A percentile compares a stretch with the other conserved stretches of the same genome.
phyloP scores from a whole-genome alignment of 768 basidiomycete genomes.

The Mycena vulgaris region DNA sequence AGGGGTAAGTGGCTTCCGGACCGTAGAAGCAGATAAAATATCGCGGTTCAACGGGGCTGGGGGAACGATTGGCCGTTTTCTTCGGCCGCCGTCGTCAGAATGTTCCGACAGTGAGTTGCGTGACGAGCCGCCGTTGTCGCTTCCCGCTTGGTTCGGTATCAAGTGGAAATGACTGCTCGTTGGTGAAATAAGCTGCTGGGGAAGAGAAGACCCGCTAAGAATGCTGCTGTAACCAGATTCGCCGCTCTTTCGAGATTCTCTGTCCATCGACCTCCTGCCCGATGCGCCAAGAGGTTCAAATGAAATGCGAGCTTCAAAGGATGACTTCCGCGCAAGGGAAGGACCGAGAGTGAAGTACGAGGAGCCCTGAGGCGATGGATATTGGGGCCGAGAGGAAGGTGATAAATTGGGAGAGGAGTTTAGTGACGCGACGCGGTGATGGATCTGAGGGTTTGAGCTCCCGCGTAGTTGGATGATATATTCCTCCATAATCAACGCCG shows the following conservation, averaged over 20 bases:
- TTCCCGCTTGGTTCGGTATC: conserved; percentile 53
- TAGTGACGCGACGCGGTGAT: conserved; percentile 26
- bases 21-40: conserved; percentile 16
- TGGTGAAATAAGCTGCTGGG: conserved; percentile 55
- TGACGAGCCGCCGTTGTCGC: conserved; percentile 56
- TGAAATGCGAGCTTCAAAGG: conserved; percentile 66
- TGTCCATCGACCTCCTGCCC: conserved; percentile 62
- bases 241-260: conserved; percentile 59
- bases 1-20: conserved; percentile 20
- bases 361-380: conserved; percentile 44
- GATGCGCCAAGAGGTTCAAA: conserved; percentile 71
- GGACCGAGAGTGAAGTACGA: conserved; percentile 58
- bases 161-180: conserved; percentile 58
- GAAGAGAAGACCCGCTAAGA: conserved; percentile 54
- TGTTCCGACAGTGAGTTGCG: conserved; percentile 59
- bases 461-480: conserved; percentile 55
- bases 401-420: conserved; percentile 42
- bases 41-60: conserved; percentile 32
- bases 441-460: conserved; percentile 3
- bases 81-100: conserved; percentile 41
- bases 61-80: conserved; percentile 18
- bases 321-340: conserved; percentile 55
- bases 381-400: conserved; percentile 39
- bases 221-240: conserved; percentile 63
- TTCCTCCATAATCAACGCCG: conserved; percentile 80